These are phyloP conservation scores for Aspergillus ochraceoroseus DNA, from an alignment of 2,329 filamentous ascomycete genomes.

Conservation along the genomic window DNA sequence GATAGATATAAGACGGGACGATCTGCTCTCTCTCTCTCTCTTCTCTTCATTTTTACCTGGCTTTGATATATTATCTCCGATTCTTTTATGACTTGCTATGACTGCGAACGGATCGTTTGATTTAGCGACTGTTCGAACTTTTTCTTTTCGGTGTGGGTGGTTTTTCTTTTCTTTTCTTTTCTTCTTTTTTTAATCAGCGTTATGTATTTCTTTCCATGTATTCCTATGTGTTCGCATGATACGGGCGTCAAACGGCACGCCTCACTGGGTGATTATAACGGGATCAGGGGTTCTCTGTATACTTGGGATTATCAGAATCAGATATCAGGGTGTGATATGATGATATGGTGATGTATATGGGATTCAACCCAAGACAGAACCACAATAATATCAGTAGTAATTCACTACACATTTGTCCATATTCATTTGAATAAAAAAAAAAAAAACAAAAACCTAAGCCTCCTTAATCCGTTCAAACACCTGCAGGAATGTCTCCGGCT, in stretches of 20 bases:
- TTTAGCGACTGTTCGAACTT: slow-evolving; percentile 2
- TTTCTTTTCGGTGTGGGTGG: slow-evolving; percentile 4
- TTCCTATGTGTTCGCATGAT: slow-evolving; percentile 19
- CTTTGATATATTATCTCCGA: too few relatives aligned
- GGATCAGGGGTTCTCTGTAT: too few relatives aligned
- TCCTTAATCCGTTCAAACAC: slow-evolving; percentile 59
- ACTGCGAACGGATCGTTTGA: slow-evolving; percentile 2
- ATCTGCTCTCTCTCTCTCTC: slow-evolving; percentile 1
- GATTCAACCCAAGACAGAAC: too few relatives aligned
- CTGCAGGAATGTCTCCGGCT: slow-evolving; percentile 61
- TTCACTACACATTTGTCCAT: too few relatives aligned
- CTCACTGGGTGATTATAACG: too few relatives aligned
- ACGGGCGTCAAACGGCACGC: slow-evolving; percentile 11
- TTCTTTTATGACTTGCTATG: slow-evolving; percentile 4
- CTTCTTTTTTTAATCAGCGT: not conserved
- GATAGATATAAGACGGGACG: slow-evolving; percentile 3
- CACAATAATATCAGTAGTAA: too few relatives aligned
- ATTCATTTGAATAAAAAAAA: too few relatives aligned
- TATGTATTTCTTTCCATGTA: slow-evolving; percentile 4
- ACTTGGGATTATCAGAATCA: too few relatives aligned
- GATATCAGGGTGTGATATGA: too few relatives aligned
- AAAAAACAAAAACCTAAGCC: slow-evolving; percentile 15
- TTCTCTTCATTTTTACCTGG: not conserved
- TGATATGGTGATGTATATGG: too few relatives aligned
- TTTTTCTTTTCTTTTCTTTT: slow-evolving; percentile 10